These are phyloP conservation scores for Capsicum chinense DNA, from an alignment of 257 asterid species.

Conservation along the genomic window DNA sequence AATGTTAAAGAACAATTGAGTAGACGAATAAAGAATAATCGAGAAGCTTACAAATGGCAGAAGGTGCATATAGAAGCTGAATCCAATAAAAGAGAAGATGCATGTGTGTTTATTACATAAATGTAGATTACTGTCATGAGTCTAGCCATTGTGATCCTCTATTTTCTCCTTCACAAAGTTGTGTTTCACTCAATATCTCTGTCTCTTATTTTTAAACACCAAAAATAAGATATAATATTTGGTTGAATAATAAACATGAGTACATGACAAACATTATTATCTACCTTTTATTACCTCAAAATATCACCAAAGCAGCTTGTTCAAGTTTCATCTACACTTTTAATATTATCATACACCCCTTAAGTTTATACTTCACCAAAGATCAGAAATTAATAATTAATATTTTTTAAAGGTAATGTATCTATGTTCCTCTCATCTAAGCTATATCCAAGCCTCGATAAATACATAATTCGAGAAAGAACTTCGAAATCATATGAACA, in stretches of 20 bases:
- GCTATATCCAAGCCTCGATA: too few relatives aligned
- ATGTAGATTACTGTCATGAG: not conserved
- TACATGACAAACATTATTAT: not conserved
- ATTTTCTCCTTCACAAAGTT: not conserved
- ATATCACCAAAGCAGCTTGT: not conserved
- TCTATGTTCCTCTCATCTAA: too few relatives aligned
- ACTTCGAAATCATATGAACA: too few relatives aligned
- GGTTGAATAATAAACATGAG: not conserved
- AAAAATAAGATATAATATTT: not conserved
- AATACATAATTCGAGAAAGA: too few relatives aligned
- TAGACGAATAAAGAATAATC: too few relatives aligned
- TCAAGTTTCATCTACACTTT: not conserved
- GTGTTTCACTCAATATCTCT: not conserved
- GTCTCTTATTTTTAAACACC: not conserved
- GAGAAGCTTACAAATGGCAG: too few relatives aligned
- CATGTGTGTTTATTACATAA: not conserved
- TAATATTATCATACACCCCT: not conserved
- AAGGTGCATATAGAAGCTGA: not conserved
- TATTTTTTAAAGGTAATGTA: not conserved
- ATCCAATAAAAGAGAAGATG: not conserved
- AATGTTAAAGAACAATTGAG: too few relatives aligned
- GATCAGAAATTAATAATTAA: not conserved
- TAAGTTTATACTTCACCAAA: not conserved
- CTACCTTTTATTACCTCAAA: not conserved
- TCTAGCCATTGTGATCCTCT: not conserved